Base-by-base conservation (phyloP, 257 asterid species). In the Solanum corneliomulleri region DNA sequence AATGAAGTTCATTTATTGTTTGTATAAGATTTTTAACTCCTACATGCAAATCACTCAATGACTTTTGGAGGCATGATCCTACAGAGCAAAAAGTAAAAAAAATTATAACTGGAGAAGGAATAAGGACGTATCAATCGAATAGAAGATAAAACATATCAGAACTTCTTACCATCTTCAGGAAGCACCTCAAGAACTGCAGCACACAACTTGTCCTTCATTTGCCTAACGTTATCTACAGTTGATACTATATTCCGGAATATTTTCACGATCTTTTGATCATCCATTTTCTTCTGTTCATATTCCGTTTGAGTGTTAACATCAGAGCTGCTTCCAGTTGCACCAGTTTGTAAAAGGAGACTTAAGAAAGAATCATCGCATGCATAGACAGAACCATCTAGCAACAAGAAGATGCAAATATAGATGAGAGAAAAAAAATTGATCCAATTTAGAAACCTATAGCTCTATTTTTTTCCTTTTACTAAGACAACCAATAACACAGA, bases 271-370 rank as follows among this genome's bases (percentile, higher is more conserved):
- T 83, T 91, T 91, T 90, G 92, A 88, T 89, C 91, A 86, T 88
- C 92, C 86, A 87, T 89, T 64, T 87, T 90, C 87, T 91, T 85
- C 68, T 87, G 85, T 29, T 31, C 92, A 80, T 86, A 94, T 86
- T 89, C 93, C 21, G 82, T 82, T 88, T 76, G 86, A 88, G 88
- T 56, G 86, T 88, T 85, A 85, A 90, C 87, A 64, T 93, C 86
- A 86, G 93, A 93, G 93, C 95, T 91, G 91, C 93, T 90, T 88
- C 94, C 98, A 86, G 97, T 92, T 86, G 97, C 96, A 72, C 96
- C 98, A 15, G 93, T 93, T 91, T 92, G 98, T 86, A 94, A 52
- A 86, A 94, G 96, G 88, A 95, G 95, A 91, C 93, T 91, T 78
- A 94, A 83, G 62, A 94, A 89, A 72, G 94, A 93, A 89, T 93